Evolutionary conservation across 2,329 filamentous ascomycete species (phyloP), one percentile per base, ranked within the genome.

Genomic region (Coniochaeta pulveracea): DNA sequence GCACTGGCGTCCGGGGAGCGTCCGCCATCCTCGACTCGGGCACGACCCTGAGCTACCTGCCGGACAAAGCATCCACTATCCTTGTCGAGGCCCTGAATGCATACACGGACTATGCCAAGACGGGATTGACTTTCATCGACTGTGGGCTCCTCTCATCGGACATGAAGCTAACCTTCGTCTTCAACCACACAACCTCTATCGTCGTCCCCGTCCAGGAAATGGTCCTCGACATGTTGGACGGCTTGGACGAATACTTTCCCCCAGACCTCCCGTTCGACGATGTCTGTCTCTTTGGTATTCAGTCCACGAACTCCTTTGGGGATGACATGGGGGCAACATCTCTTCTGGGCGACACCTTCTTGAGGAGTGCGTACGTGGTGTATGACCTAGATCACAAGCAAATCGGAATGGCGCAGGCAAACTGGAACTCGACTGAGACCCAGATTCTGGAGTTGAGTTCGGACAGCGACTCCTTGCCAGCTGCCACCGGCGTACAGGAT

Each of bases 21-120:
- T 35, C 42, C 11, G 74, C 75, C 28, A 60, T 81, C n/a, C 67
- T 83, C 30, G 77, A 83, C 56, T 79, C 75, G 2, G 77, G 77
- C 31, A 76, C 69, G 26, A 78, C 71, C n/a, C 54, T 79, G 38
- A 72, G 66, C 40, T 78, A 78, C 48, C 59, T 82, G 0, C 77
- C 77, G 0, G 56, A 68, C 38, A 43, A 54, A 21, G 52, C 78
- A 30, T 60, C 63, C 26, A 40, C 41, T 2, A 37, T 43, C 7
- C 47, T 71, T 30, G 59, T 56, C 42, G 37, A 44, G 3, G 46
- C 49, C 16, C 46, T 67, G 14, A 52, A 51, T 40, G 62, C 57
- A 16, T 48, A 55, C 22, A 56, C 58, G 23, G 61, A 64, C 40
- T 35, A 42, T 16, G 35, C 41, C 12, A 27, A 42, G 4, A n/a